Evolutionary conservation across 2,329 filamentous ascomycete genomes (phyloP), one percentile per base, ranked within the genome.

Genomic region (Colletotrichum lindemuthianum): DNA sequence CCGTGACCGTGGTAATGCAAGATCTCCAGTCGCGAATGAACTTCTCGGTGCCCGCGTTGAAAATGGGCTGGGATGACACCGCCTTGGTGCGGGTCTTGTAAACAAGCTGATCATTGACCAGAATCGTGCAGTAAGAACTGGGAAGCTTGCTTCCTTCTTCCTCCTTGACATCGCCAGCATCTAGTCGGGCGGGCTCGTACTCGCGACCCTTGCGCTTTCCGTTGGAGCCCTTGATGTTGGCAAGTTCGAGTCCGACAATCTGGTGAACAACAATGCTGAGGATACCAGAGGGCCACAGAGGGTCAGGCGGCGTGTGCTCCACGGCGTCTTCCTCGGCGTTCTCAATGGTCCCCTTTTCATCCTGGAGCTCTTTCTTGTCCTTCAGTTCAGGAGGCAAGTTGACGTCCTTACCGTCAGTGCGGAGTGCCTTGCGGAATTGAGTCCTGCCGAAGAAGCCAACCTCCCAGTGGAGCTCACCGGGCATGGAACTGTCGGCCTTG

Each of bases 1-100:
- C 93, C 1, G 92, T 92, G 53, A 98, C 84, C 0, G 94, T 97
- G 58, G 97, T 85, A 61, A 97, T 91, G 49, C 87, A 86, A 15
- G 92, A 96, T 68, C 93, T 86, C 96, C 96, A 99, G 73, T 99
- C 95, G 24, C 95, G 90, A 36, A 98, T 82, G 71, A 98, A 98
- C 11, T 91, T 88, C 74, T 99, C 96, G 0, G 94, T 97, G 65
- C 95, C 95, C 3, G 96, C 94, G 71, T 98, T 97, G 84, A 97
- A 98, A 68, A 98, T 97, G 2, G 96, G 96, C 75, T 96, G 94
- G 56, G 92, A 96, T 40, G 92, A 96, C 8, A 97, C 91, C 4
- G 94, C 94, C 82, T 99, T 98, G 40, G 92, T 88, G 72, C 96
- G 88, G n/a, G 95, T 98, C 73, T 95, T 93, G 82, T 97, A 98